Evolutionary conservation across 2,329 filamentous ascomycete genomes (phyloP), one percentile per base, ranked within the genome.

Genomic region (Capronia americana): DNA sequence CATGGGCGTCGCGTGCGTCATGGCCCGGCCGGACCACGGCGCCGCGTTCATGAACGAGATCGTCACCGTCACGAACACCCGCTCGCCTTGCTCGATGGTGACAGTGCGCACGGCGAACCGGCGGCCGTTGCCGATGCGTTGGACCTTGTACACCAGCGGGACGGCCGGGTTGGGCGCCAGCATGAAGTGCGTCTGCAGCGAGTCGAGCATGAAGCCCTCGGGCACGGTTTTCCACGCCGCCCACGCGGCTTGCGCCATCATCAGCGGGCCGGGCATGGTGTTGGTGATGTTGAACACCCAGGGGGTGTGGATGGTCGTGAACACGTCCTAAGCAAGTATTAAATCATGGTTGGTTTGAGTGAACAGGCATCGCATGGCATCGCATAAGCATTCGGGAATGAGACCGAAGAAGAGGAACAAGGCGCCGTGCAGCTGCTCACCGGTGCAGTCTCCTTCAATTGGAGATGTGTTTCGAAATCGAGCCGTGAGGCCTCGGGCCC

Each of bases 181-280:
- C 58, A 73, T 65, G 56, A 73, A 73, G 20, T 69, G 65, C 23
- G 66, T 67, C 17, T 71, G 70, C n/a, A 73, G 56, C 44, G 64
- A 68, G 58, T 71, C 69, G 17, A 73, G 59, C 54, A 54, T 61
- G 65, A 70, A 71, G 1, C 57, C 66, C 1, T 59, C 41, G 1
- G 70, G 63, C 11, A 71, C 66, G 8, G 71, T 73, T 24, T 67
- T 70, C 58, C 69, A 69, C 3, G 71, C 71, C 4, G 71, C 71
- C 1, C 53, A 63, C 3, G 68, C 67, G 17, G 66, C 67, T 57
- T 69, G 54, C 2, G 71, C 69, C 71, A 73, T 73, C 60, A 73
- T 69, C 11, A 69, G 26, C 4, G 68, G 68, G 8, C 71, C 71
- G 2, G 71, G 71, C 30, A 70, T 64, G 4, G 66, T 67, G 48